These are phyloP conservation scores for Penicillium ochrochloron DNA, from an alignment of 495 filamentous ascomycete species.

Conservation along the genomic window DNA sequence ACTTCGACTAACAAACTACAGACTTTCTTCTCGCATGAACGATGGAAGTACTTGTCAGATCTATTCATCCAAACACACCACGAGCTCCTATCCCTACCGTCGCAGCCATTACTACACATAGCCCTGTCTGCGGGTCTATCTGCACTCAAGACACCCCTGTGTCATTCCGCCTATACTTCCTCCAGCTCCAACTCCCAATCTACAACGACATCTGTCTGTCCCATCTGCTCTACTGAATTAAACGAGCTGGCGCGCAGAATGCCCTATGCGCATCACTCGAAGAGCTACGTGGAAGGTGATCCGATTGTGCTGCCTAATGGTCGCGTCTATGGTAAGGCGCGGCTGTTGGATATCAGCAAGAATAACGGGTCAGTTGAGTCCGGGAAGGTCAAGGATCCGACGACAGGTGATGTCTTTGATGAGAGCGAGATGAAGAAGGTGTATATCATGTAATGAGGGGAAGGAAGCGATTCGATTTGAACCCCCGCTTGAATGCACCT, in stretches of 20 bases:
- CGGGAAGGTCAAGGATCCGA: constrained; percentile 80
- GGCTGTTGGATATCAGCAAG: constrained; percentile 73
- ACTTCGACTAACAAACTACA: constrained; percentile 31
- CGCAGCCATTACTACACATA: constrained; percentile 84
- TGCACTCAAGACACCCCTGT: constrained; percentile 93
- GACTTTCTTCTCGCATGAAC: constrained; percentile 71
- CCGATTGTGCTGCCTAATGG: constrained; percentile 86
- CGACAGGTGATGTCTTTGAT: constrained; percentile 69
- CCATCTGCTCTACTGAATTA: constrained; percentile 92
- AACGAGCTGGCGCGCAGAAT: constrained; percentile 87
- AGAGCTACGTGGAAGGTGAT: constrained; percentile 88
- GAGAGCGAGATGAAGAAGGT: constrained; percentile 77
- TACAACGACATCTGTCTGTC: constrained; percentile 72
- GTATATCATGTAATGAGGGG: constrained; percentile 69
- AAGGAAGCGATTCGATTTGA: neutral
- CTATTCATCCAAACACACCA: constrained; percentile 87
- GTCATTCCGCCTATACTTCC: constrained; percentile 71
- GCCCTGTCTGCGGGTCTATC: constrained; percentile 91
- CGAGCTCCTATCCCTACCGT: constrained; percentile 80
- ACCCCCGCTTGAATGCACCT: neutral
- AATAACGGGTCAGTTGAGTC: constrained; percentile 57
- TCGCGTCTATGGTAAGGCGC: constrained; percentile 78
- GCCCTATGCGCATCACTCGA: constrained; percentile 92
- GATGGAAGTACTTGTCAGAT: constrained; percentile 79
- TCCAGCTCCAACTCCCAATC: constrained; percentile 63